Evolutionary conservation across 495 filamentous ascomycete genomes (phyloP), one percentile per base, ranked within the genome.

Genomic region (Staphylotrichum longicolle): DNA sequence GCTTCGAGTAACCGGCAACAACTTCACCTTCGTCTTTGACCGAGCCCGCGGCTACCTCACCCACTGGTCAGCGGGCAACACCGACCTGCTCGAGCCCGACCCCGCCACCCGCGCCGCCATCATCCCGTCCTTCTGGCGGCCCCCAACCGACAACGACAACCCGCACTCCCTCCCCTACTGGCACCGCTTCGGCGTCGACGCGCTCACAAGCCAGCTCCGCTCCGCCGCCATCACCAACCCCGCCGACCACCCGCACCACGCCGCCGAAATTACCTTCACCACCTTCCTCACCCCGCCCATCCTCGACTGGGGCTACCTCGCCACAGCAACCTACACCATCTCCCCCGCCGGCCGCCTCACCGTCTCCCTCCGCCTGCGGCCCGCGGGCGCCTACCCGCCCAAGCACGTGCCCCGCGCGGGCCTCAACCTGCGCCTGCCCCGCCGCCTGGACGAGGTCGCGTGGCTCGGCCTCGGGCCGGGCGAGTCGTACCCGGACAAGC

Each of bases 401-500:
- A 61, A 66, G 12, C 80, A 79, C 10, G 68, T 89, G 2, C 83
- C 86, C 4, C 81, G 86, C 30, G 72, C 83, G 12, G 86, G 86
- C 1, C 65, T 86, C 1, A 63, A 68, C 8, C 70, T 88, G 34
- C 70, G 75, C 10, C 74, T 87, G 10, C 60, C 70, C 39, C 69
- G 57, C 32, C 53, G 32, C 6, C 44, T 83, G 7, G 72, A 77
- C 34, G 39, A 10, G 3, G 80, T 79, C 4, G 68, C 66, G 1
- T 88, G 84, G 85, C 80, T 82, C 65, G 86, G 86, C 4, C 78
- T 82, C 5, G 86, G 86, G 0, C 86, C 86, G 0, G 84, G 82
- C 8, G 85, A 88, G 70, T 80, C 79, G 7, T 88, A 88, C 54
- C 72, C 75, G 10, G 86, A 88, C 72, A 87, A 83, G 71, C 82